Percentiles rank a stretch among this genome's conserved stretches.
Evolutionary conservation across 306 rosid species (phyloP).

Genomic region (Vigna unguiculata): DNA sequence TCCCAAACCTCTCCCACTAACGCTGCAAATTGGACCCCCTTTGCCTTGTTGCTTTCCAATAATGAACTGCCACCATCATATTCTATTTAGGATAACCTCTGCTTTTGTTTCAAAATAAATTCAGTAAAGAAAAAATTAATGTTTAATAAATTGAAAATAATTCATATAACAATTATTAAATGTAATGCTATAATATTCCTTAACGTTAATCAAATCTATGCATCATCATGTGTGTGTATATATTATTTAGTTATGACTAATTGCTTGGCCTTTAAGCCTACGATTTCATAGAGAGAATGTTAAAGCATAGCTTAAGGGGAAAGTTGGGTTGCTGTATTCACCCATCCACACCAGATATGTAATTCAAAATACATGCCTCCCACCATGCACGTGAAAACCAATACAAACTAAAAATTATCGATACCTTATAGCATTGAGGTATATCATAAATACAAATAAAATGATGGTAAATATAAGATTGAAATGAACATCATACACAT

Average conservation of each 20-base stretch:
- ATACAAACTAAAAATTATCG: background rate
- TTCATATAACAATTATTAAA: no score
- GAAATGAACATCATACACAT: slow-evolving; percentile 21
- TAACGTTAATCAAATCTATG: no score
- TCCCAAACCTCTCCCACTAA: slow-evolving; percentile 49
- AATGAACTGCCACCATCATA: background rate
- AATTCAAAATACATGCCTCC: slow-evolving; percentile 40
- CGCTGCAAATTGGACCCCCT: slow-evolving; percentile 25
- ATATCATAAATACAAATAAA: background rate
- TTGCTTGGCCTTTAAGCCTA: no score
- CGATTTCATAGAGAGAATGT: no score
- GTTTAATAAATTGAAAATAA: no score
- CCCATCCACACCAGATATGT: slow-evolving; percentile 20
- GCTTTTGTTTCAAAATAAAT: background rate
- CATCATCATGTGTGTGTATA: no score
- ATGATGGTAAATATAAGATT: background rate
- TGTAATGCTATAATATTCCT: no score
- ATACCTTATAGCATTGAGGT: background rate
- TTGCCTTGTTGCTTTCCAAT: background rate
- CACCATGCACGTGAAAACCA: slow-evolving; percentile 43
- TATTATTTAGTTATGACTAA: no score
- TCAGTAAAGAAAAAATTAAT: no score
- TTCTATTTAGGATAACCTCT: background rate
- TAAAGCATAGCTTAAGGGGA: background rate
- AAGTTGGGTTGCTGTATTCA: slow-evolving; percentile 12